Evolutionary conservation across 805 yeast species (phyloP), one percentile per base, ranked within the genome.

Genomic region (Wickerhamomyces queroliae): DNA sequence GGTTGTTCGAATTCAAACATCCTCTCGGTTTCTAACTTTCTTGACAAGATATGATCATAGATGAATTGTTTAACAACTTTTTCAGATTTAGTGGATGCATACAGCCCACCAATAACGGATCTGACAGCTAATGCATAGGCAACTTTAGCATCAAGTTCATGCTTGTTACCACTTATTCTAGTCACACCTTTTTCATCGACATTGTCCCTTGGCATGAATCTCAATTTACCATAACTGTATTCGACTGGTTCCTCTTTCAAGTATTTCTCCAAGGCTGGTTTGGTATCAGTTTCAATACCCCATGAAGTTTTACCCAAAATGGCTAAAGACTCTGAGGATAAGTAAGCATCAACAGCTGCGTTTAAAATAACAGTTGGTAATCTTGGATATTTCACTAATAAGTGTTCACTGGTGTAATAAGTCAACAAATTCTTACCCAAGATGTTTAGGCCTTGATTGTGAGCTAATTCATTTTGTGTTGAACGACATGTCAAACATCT

Each of bases 1-100:
- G 98, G 96, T 56, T 83, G 83, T 50, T 76, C 78, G 60, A 93
- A 88, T 52, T 76, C 77, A 62, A 93, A 83, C 75, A 91, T 73
- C 39, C 77, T 67, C 28, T 78, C 67, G 35, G 91, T 66, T 42
- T 84, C 89, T 28, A 93, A 63, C 55, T 87, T 79, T 63, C 96
- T 78, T n/a, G 95, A 82, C 41, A 90, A 66, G 30, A 91, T 74
- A 58, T 87, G 91, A 46, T 76, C 74, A 36, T 73, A 59, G 42
- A 93, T 83, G 61, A 93, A 91, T 38, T 69, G 51, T 46, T 78
- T 76, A 15, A 95, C 77, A 21, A 24, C 16, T 13, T 70, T 70
- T 16, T 68, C 72, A 21, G 90, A 90, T 29, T 73, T 68, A 3
- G 70, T 61, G 42, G 83, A 84, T 2, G 87, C 80, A 65, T 84